A percentile compares a stretch with the other conserved stretches of the same genome.
phyloP scores from a whole-genome alignment of 257 asterid species.

The Salvia miltiorrhiza region DNA sequence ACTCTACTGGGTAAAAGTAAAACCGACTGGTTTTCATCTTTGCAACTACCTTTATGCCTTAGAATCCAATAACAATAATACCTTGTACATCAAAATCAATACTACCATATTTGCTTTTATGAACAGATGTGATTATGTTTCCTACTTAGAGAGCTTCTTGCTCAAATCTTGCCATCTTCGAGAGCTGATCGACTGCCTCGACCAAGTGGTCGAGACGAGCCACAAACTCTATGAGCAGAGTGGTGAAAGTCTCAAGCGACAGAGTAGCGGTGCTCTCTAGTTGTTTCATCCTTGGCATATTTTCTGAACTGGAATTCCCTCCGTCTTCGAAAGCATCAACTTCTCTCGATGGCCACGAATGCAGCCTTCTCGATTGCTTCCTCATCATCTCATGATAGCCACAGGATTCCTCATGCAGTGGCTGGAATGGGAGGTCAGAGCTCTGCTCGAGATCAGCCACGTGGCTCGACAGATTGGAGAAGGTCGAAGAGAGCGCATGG shows the following conservation, averaged over 20 bases:
- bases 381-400: conserved; percentile 54
- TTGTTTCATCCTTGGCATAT: conserved; percentile 42
- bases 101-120: not conserved
- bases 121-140: not conserved
- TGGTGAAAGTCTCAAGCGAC: conserved; percentile 61
- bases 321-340: conserved; percentile 51
- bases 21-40: conserved; percentile 4
- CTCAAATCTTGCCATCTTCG: conserved; percentile 56
- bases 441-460: conserved; percentile 23
- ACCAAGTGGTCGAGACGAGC: conserved; percentile 73
- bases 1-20: not conserved
- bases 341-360: conserved; percentile 68
- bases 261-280: conserved; percentile 53
- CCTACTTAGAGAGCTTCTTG: conserved; percentile 25
- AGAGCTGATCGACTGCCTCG: conserved; percentile 60
- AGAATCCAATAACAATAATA: conserved; percentile 4
- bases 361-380: conserved; percentile 54
- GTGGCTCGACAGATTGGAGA: conserved; percentile 27
- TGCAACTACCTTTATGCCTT: conserved; percentile 1
- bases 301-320: conserved; percentile 31
- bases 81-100: conserved; percentile 14
- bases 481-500: conserved; percentile 27
- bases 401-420: conserved; percentile 30
- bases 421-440: conserved; percentile 19
- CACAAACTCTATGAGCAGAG: conserved; percentile 60